Evolutionary conservation across 2,329 filamentous ascomycete species (phyloP).

Genomic region (Tolypocladium paradoxum): DNA sequence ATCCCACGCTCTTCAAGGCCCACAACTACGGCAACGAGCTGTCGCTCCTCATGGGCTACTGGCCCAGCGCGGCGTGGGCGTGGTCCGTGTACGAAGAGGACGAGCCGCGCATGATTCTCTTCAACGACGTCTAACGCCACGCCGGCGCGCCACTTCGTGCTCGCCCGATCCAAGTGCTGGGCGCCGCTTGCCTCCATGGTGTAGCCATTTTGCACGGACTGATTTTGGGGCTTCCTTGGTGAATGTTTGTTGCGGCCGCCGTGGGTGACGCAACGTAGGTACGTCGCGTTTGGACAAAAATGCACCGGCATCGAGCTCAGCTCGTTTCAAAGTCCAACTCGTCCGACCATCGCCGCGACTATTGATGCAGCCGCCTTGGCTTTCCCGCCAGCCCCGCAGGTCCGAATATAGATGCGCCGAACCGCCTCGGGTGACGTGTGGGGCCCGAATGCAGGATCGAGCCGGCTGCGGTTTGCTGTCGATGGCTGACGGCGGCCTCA

Average conservation of each 20-base stretch:
- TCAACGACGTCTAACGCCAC: conserved; percentile 21
- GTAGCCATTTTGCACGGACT: not conserved
- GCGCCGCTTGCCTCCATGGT: not conserved
- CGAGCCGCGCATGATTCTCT: conserved; percentile 23
- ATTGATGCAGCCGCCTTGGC: not conserved
- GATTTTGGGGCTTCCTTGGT: not conserved
- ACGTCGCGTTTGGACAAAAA: not conserved
- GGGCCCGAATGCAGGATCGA: not conserved
- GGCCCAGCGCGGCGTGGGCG: conserved; percentile 26
- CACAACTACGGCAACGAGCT: conserved; percentile 24
- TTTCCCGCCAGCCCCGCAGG: not conserved
- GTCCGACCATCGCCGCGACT: not conserved
- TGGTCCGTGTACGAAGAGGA: conserved; percentile 24
- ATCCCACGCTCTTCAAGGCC: conserved; percentile 22
- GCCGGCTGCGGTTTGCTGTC: not conserved
- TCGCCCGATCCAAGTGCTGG: not conserved
- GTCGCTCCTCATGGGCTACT: conserved; percentile 22
- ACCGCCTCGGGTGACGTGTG: not conserved
- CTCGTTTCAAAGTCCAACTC: not conserved
- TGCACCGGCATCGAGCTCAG: not conserved
- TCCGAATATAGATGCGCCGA: not conserved
- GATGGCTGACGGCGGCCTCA: not conserved
- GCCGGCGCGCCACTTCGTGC: not conserved
- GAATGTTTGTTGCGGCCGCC: not conserved
- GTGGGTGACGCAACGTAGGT: not conserved